Base-by-base conservation (phyloP, 1,284 basidiomycete species). In the Rhodotorula sp. region DNA sequence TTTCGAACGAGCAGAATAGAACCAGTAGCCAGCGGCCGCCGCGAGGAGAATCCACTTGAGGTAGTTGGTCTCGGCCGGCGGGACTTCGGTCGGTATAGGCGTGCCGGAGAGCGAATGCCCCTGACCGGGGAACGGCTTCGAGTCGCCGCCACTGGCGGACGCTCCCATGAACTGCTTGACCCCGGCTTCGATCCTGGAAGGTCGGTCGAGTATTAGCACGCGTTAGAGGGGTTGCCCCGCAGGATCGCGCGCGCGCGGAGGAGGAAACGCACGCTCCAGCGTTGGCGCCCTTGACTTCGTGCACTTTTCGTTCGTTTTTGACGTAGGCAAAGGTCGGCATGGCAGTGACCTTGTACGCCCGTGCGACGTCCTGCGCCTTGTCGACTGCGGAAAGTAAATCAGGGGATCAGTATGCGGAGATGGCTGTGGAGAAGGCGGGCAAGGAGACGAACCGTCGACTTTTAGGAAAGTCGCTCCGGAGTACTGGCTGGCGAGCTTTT, bases 281-380 rank as follows among this genome's bases (percentile, higher is more conserved):
- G 45, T 73, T 60, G 3, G 71, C 71, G 2, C 71, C 71, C 33
- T 61, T 61, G 14, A 73, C 56, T 58, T 73, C 62, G 45, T 70
- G 69, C 14, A 73, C 60, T 44, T 73, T 73, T 7, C 62, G 49
- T 45, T 67, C 69, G 46, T 65, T 60, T 15, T 24, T 57, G 53
- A 74, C 53, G n/a, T 71, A 71, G 30, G 68, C 57, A 33, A 75
- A 76, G 0, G 75, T 76, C 17, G 73, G 75, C 75, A 74, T 74
- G 24, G 74, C 74, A 14, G 64, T 20, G 26, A 67, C 60, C 3
- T 22, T 20, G 26, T 66, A 68, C 14, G 62, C 66, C 20, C 60
- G n/a, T 1, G 62, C 57, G 26, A 70, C 53, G 33, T 70, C 65
- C 22, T 67, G 63, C 2, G 66, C 64, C 46, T 62, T 53, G 60